phyloP scores from a whole-genome alignment of 2,329 filamentous ascomycete genomes.

The Arthrinium puccinioides region DNA sequence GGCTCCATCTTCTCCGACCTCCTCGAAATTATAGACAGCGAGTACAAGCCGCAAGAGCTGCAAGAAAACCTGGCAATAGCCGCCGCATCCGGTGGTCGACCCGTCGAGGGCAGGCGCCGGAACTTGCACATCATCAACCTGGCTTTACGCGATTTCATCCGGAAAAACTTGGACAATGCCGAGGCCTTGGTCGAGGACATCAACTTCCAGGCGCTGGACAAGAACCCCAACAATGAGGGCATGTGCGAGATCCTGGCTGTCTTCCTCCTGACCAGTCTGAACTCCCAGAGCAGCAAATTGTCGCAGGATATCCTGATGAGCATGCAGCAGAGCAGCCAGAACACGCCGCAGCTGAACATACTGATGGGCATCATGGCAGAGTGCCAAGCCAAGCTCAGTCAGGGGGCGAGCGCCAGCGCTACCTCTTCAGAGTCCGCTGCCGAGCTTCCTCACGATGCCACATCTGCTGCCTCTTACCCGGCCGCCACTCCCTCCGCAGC shows the following conservation, averaged over 20 bases:
- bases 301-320: slow-evolving; percentile 35
- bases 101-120: slow-evolving; percentile 33
- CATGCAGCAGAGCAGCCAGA: slow-evolving; percentile 34
- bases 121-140: slow-evolving; percentile 48
- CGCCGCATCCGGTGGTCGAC: slow-evolving; percentile 34
- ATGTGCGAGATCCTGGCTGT: slow-evolving; percentile 55
- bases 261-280: slow-evolving; percentile 56
- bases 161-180: slow-evolving; percentile 42
- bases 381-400: slow-evolving; percentile 16
- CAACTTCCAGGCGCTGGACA: slow-evolving; percentile 51
- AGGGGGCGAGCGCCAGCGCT: slow-evolving; percentile 28
- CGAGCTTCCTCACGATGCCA: slow-evolving; percentile 5
- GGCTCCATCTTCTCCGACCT: slow-evolving; percentile 47
- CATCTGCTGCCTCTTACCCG: slow-evolving; percentile 21
- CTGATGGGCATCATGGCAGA: slow-evolving; percentile 16
- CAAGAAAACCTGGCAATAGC: slow-evolving; percentile 31
- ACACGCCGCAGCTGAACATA: slow-evolving; percentile 15
- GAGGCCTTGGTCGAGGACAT: slow-evolving; percentile 43
- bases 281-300: slow-evolving; percentile 48
- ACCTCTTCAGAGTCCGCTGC: too few species aligned
- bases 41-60: slow-evolving; percentile 48
- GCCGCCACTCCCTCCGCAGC: slow-evolving; percentile 25
- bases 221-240: slow-evolving; percentile 46
- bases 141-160: slow-evolving; percentile 47
- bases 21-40: slow-evolving; percentile 49